Conservation (phyloP, 169 alveolate genomes). For the Plasmodium adleri region DNA sequence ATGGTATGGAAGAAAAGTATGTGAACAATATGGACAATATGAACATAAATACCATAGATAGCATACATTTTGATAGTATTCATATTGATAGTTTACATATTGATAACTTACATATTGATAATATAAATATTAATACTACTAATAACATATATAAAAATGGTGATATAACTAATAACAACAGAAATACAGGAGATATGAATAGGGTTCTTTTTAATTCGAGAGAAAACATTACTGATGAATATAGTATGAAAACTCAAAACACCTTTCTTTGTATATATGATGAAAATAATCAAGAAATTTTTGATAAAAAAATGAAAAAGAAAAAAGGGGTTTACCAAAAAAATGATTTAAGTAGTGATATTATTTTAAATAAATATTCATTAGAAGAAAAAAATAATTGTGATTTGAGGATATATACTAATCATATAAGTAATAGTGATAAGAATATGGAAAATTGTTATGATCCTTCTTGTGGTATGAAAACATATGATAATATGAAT, state of each 20-base stretch:
- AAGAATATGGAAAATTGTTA: neutral
- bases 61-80: too few species aligned
- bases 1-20: too few species aligned
- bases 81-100: too few species aligned
- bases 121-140: too few species aligned
- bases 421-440: neutral
- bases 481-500: neutral
- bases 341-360: neutral
- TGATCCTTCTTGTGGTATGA: neutral
- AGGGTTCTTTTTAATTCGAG: neutral
- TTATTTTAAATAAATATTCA: neutral
- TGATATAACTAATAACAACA: neutral
- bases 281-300: neutral
- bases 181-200: neutral
- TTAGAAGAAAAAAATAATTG: neutral
- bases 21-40: too few species aligned
- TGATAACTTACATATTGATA: too few species aligned
- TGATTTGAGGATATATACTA: neutral
- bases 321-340: neutral
- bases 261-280: conserved; percentile 21
- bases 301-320: neutral
- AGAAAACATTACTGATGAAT: neutral
- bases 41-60: too few species aligned
- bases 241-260: conserved; percentile 12
- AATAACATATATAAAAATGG: neutral